Evolutionary conservation across 148 eudicot species (phyloP).

Genomic region (Camellia lanceoleosa): DNA sequence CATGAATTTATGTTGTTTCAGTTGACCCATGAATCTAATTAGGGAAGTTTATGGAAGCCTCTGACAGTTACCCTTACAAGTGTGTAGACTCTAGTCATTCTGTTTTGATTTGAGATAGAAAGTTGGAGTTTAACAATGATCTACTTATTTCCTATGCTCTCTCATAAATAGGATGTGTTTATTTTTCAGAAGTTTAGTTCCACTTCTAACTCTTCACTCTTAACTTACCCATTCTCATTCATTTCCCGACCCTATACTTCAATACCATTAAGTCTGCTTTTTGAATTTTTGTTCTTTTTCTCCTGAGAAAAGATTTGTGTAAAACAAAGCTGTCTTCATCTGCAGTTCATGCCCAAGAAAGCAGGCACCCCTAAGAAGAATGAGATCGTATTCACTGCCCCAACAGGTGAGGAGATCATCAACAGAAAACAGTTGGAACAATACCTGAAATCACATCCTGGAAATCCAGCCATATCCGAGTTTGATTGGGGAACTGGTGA

Average conservation of each 20-base stretch:
- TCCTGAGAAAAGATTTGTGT: background rate
- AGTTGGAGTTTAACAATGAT: background rate
- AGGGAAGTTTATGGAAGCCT: background rate
- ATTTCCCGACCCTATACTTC: background rate
- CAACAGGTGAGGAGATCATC: conserved; percentile 87
- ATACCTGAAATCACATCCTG: conserved; percentile 83
- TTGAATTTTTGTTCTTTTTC: background rate
- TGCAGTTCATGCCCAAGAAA: conserved; percentile 71
- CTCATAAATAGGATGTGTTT: background rate
- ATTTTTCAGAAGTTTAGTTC: background rate
- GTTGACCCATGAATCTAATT: background rate
- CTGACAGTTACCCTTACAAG: background rate
- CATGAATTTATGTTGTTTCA: background rate
- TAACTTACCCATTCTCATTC: background rate
- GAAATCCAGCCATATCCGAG: conserved; percentile 64
- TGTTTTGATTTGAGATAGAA: background rate
- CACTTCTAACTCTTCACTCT: background rate
- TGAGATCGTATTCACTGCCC: conserved; percentile 73
- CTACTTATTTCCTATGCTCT: background rate
- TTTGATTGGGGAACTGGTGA: conserved; percentile 93
- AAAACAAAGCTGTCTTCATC: background rate
- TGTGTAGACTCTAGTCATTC: background rate
- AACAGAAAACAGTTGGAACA: conserved; percentile 68
- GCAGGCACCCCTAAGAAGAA: conserved; percentile 75
- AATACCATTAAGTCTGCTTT: background rate